Evolutionary conservation across 495 filamentous ascomycete species (phyloP).

Genomic region (Entonaema liquescens): DNA sequence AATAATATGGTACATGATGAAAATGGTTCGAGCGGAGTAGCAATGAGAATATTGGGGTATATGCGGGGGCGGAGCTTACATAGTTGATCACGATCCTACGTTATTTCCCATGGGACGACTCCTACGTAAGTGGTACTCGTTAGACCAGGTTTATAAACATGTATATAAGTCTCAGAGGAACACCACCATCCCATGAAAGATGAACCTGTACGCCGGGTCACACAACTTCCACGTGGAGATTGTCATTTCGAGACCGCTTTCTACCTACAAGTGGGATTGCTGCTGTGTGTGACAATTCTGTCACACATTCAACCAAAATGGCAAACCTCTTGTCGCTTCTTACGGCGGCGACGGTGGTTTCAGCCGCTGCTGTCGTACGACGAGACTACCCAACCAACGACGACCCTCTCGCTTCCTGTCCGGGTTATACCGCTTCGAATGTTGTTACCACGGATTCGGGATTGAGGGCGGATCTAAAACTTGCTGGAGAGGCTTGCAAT

Average conservation of each 20-base stretch:
- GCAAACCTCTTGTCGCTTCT: conserved; percentile 40
- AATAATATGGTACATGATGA: neutral
- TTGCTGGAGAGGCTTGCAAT: conserved; percentile 75
- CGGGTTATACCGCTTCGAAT: conserved; percentile 77
- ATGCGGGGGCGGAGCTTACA: conserved; percentile 24
- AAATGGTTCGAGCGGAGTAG: conserved; percentile 19
- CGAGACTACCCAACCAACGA: conserved; percentile 40
- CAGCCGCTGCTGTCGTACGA: conserved; percentile 38
- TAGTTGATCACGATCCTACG: conserved; percentile 20
- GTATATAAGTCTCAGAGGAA: conserved; percentile 23
- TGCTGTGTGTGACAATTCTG: neutral
- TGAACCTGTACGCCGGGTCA: conserved; percentile 15
- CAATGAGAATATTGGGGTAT: conserved; percentile 21
- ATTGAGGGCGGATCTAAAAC: conserved; percentile 70
- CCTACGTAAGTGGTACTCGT: neutral
- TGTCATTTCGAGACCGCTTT: neutral
- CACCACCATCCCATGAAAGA: neutral
- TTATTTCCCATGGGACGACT: neutral
- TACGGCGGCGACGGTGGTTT: conserved; percentile 28
- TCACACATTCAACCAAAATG: conserved; percentile 25
- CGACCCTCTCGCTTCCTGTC: conserved; percentile 58
- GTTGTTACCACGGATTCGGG: conserved; percentile 60
- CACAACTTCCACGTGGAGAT: conserved; percentile 26
- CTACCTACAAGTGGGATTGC: conserved; percentile 10
- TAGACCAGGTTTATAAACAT: neutral